Evolutionary conservation across 225 moss, liverwort and hornwort species (phyloP), one percentile per base, ranked within the genome.

Genomic region (Bryoerythrophyllum caledonicum): DNA sequence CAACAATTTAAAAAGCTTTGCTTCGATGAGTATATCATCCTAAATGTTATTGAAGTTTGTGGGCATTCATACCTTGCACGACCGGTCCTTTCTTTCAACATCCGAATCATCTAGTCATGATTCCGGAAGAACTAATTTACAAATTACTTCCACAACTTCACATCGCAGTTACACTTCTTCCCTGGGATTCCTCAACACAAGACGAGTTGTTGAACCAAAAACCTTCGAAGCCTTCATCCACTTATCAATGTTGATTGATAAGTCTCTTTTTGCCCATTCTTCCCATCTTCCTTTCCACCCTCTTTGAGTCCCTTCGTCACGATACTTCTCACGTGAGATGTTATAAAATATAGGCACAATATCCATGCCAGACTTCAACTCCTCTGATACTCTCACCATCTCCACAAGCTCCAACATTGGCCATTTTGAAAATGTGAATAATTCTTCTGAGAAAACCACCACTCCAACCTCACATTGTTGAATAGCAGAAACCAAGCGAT

Each of bases 371-470:
- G 38, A 38, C 2, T 38, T 8, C 10, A 38, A 2, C 38, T 37
- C 37, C 37, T 37, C n/a, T n/a, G 11, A 37, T 1, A 5, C n/a
- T 21, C 37, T 63, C 37, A 63, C 37, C 62, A 63, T 63, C 11
- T 37, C 62, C 11, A 21, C 62, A 8, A 63, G n/a, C n/a, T 63
- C 62, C 35, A 63, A 63, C 62, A 63, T 63, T 37, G 62, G 37
- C 62, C 37, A 63, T 10, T 63, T 37, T 10, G 62, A 63, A n/a
- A 37, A 10, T 5, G 11, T 63, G 5, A 63, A 63, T 0, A 63
- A 63, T 11, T 63, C 62, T 37, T 37, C 10, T 0, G 21, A 34
- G 20, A 34, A 3, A 34, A 32, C 20, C 34, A 60, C 60, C 60
- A 60, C 60, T 60, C 19, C 34, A 63, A 63, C 62, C 37, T 63